Evolutionary conservation across 2,329 filamentous ascomycete species (phyloP).

Genomic region (Neopestalotiopsis sp.): DNA sequence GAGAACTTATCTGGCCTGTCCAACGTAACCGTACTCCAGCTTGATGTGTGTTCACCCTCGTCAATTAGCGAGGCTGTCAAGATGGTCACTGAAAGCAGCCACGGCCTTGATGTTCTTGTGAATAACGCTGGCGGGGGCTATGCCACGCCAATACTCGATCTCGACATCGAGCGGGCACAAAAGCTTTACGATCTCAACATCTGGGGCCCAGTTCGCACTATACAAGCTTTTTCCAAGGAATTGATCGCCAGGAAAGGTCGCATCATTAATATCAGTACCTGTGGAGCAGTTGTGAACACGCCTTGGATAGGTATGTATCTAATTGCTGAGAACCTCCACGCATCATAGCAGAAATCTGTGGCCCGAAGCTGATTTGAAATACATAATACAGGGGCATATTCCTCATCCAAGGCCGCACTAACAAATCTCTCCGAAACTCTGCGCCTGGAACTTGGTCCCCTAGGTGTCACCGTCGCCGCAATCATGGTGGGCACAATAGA

Average conservation of each 20-base stretch:
- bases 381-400: slow-evolving; percentile 19
- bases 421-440: slow-evolving; percentile 29
- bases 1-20: not conserved
- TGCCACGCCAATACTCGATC: slow-evolving; percentile 22
- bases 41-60: slow-evolving; percentile 27
- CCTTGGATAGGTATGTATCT: slow-evolving; percentile 25
- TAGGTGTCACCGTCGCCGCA: slow-evolving; percentile 31
- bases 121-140: slow-evolving; percentile 31
- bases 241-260: slow-evolving; percentile 20
- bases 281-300: slow-evolving; percentile 32
- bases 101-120: slow-evolving; percentile 30
- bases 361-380: not conserved
- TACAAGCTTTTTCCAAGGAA: slow-evolving; percentile 17
- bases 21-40: slow-evolving; percentile 25
- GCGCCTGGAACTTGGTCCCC: slow-evolving; percentile 32
- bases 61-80: slow-evolving; percentile 23
- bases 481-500: slow-evolving; percentile 20
- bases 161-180: slow-evolving; percentile 19
- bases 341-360: slow-evolving; percentile 17
- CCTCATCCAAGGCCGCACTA: slow-evolving; percentile 24
- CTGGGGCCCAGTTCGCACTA: slow-evolving; percentile 21
- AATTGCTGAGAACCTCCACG: not conserved
- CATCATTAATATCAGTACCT: slow-evolving; percentile 33
- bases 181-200: slow-evolving; percentile 24
- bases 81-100: slow-evolving; percentile 4